A percentile compares a stretch with the other conserved stretches of the same genome.
Conservation (phyloP, 2,329 filamentous ascomycete genomes). For the Neopestalotiopsis clavispora region DNA sequence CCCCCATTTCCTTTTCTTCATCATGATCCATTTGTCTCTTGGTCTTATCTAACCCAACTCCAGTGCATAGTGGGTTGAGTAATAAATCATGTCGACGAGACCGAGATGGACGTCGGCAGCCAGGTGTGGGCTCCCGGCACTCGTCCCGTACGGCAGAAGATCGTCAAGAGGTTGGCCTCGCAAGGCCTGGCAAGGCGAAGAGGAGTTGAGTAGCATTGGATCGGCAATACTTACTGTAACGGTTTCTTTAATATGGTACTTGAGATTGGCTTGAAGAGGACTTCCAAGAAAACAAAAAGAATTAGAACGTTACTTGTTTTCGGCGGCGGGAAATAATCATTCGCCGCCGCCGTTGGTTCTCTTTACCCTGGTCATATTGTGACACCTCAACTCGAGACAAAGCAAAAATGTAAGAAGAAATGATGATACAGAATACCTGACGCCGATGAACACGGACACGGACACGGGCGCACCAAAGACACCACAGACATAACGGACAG, state of each 20-base stretch:
- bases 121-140: background rate
- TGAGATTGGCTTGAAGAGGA: too few relatives aligned
- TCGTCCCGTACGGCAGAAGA: conserved; percentile 1
- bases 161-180: background rate
- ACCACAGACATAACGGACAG: background rate
- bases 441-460: background rate
- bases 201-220: background rate
- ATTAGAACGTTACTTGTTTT: too few relatives aligned
- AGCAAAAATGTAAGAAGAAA: too few relatives aligned
- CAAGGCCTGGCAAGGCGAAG: background rate
- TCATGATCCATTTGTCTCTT: background rate
- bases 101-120: background rate
- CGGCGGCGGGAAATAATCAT: too few relatives aligned
- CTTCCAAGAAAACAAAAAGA: too few relatives aligned
- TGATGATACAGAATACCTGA: too few relatives aligned
- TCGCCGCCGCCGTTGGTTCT: too few relatives aligned
- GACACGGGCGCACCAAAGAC: background rate
- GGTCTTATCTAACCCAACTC: background rate
- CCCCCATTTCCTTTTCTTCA: background rate
- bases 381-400: too few relatives aligned
- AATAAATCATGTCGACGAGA: background rate
- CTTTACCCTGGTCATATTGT: too few relatives aligned
- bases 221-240: background rate
- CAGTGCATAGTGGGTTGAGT: background rate
- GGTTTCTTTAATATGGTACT: background rate